phyloP scores from a whole-genome alignment of 257 asterid genomes.

The Salvia miltiorrhiza region DNA sequence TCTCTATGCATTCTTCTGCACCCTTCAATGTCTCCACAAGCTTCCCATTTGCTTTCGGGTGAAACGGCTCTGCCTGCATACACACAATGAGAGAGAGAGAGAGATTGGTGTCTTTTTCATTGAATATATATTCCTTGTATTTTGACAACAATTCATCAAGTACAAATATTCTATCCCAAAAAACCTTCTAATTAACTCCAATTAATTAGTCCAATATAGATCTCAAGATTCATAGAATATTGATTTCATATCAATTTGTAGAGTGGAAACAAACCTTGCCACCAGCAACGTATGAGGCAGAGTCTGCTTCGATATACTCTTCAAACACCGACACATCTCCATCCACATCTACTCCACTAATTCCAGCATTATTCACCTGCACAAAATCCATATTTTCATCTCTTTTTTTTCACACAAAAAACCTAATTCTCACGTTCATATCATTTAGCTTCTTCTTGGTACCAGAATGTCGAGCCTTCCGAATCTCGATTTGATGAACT shows the following conservation, averaged over 20 bases:
- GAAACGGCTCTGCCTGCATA: conserved; percentile 23
- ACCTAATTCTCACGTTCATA: no score
- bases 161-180: no score
- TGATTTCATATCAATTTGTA: no score
- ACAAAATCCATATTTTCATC: no score
- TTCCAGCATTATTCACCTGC: conserved; percentile 60
- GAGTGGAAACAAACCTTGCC: conserved; percentile 7
- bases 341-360: conserved; percentile 23
- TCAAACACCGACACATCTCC: conserved; percentile 20
- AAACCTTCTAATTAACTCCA: no score
- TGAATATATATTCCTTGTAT: no score
- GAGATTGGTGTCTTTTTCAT: no score
- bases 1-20: conserved; percentile 38
- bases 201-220: no score
- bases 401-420: no score
- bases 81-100: no score
- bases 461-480: conserved; percentile 57
- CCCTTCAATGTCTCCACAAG: conserved; percentile 21
- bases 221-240: no score
- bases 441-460: neutral
- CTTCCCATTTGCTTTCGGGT: conserved; percentile 23
- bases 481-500: conserved; percentile 21
- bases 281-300: neutral
- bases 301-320: conserved; percentile 4
- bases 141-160: no score